Evolutionary conservation across 2,329 filamentous ascomycete species (phyloP).

Genomic region (Cladorrhinum sp.): DNA sequence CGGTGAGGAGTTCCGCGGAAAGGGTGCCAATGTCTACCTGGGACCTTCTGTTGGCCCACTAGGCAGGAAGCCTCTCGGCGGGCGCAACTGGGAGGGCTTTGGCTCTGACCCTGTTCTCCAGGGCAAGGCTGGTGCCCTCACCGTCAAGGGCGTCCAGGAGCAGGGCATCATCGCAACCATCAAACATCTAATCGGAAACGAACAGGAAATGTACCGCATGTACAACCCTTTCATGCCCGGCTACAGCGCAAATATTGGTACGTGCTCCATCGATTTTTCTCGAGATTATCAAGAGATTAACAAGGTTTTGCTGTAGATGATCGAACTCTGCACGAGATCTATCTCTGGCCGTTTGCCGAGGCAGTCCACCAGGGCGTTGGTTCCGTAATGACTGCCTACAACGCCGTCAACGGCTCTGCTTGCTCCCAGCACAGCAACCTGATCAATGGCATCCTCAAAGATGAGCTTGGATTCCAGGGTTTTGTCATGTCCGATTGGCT

Average conservation of each 20-base stretch:
- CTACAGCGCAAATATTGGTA: conserved; percentile 54
- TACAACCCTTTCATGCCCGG: conserved; percentile 50
- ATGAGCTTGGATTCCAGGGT: conserved; percentile 76
- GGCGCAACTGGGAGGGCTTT: conserved; percentile 74
- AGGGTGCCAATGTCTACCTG: conserved; percentile 68
- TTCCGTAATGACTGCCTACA: conserved; percentile 66
- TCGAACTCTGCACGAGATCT: conserved; percentile 71
- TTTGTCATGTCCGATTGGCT: conserved; percentile 82
- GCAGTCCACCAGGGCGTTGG: conserved; percentile 66
- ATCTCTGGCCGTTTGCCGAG: conserved; percentile 76
- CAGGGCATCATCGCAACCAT: conserved; percentile 79
- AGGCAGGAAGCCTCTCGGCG: conserved; percentile 68
- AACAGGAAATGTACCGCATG: conserved; percentile 65
- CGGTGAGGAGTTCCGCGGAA: conserved; percentile 68
- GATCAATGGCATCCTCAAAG: conserved; percentile 73
- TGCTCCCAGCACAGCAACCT: conserved; percentile 75
- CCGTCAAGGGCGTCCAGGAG: conserved; percentile 76
- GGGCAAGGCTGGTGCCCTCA: conserved; percentile 68
- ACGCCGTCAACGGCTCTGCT: conserved; percentile 73
- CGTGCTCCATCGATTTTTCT: not conserved
- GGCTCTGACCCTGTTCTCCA: conserved; percentile 68
- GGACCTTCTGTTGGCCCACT: conserved; percentile 69
- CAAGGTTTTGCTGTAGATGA: conserved; percentile 52
- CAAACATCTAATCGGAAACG: conserved; percentile 73
- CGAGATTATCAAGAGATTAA: not conserved